phyloP scores from a whole-genome alignment of 768 basidiomycete species.

The Podaxis sp. region DNA sequence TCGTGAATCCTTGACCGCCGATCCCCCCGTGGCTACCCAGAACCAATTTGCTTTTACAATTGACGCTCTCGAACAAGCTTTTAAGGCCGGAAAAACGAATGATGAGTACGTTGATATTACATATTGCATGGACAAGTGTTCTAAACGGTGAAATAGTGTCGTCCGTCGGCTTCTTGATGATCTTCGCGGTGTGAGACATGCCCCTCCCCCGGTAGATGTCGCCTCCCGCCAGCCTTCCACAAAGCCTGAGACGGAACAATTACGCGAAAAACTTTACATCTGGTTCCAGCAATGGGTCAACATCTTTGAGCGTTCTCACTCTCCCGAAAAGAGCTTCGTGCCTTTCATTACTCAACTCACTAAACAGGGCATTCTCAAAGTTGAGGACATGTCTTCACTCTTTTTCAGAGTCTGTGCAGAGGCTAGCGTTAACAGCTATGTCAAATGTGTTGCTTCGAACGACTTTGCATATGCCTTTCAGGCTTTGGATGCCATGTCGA shows the following conservation, averaged over 20 bases:
- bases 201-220: conserved; percentile 27
- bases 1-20: conserved; percentile 78
- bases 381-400: conserved; percentile 93
- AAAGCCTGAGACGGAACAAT: conserved; percentile 70
- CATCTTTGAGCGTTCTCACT: conserved; percentile 86
- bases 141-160: conserved; percentile 40
- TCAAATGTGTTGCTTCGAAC: conserved; percentile 66
- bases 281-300: conserved; percentile 96
- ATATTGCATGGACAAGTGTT: not conserved
- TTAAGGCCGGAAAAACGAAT: conserved; percentile 71
- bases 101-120: conserved; percentile 64
- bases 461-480: conserved; percentile 82
- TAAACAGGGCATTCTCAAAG: conserved; percentile 93
- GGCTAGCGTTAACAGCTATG: conserved; percentile 85
- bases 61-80: conserved; percentile 74
- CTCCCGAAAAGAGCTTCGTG: conserved; percentile 93
- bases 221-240: conserved; percentile 34
- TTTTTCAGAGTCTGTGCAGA: conserved; percentile 99
- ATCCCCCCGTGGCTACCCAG: conserved; percentile 77
- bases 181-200: conserved; percentile 61
- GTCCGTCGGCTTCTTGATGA: conserved; percentile 76
- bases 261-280: conserved; percentile 68
- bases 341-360: conserved; percentile 96
- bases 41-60: conserved; percentile 76
- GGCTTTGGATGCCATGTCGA: conserved; percentile 91